Base-by-base conservation (phyloP, 441 rosid genomes). In the Mallotus japonicus region DNA sequence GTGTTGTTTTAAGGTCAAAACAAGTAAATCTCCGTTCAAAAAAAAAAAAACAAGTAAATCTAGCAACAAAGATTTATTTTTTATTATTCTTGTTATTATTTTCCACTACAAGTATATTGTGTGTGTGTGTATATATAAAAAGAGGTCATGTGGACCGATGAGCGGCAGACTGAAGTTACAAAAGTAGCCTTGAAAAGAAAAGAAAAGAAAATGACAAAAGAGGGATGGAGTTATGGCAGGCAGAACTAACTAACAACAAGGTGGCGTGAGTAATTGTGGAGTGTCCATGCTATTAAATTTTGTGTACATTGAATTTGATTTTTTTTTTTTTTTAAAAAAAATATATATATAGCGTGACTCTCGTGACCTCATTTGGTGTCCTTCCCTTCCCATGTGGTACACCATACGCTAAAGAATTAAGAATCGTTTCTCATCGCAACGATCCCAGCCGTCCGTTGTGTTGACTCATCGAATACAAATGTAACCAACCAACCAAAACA, bases 361-460 rank as follows among this genome's bases (percentile, higher is more conserved):
- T 78, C 82, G 87, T 81, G 85, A 79, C 67, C 67, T 50, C 71
- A 74, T 59, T 62, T 49, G 50, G 50, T 6, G 60, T 28, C 19
- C 53, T 34, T 24, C 17, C 5, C 44, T 20, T 32, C 49, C 62
- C 69, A 51, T 72, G 62, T 62, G 62, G 34, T 46, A 8, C 46
- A 62, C 46, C 40, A 40, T 22, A 66, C 70, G 70, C 34, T 51
- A 24, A 28, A 12, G 6, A 24, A 4, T 9, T 66, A 49, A 40
- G 20, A 10, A 50, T 61, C 59, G 24, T 57, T 47, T 49, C 22
- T 32, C 60, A 0, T 42, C 22, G 8, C 19, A 40, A 5, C 22
- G 59, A 74, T 74, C 67, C 1, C 1, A 4, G 28, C 77, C 77
- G 67, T 74, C 14, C 20, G 8, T 6, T 73, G 2, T 6, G 22